phyloP scores from a whole-genome alignment of 2,329 filamentous ascomycete genomes.

The Apiospora phragmitis region DNA sequence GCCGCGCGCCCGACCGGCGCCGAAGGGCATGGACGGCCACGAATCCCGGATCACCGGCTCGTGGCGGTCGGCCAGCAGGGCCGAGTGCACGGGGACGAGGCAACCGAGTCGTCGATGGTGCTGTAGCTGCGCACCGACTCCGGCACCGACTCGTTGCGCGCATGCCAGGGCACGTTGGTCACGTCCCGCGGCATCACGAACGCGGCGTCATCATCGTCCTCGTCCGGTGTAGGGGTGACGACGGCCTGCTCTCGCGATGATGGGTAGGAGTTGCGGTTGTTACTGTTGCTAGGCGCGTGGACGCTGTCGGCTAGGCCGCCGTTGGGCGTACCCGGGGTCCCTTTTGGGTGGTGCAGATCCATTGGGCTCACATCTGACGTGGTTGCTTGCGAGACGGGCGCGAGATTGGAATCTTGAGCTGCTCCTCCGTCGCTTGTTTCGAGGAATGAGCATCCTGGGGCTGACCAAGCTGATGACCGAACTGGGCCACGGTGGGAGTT shows the following conservation, averaged over 20 bases:
- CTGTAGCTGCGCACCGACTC: constrained; percentile 36
- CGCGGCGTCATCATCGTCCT: constrained; percentile 1
- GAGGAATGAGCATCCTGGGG: neutral
- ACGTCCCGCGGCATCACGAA: constrained; percentile 30
- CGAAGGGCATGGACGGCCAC: constrained; percentile 23
- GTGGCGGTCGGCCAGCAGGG: constrained; percentile 26
- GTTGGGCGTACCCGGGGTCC: neutral
- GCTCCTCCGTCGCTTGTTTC: neutral
- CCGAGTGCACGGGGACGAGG: constrained; percentile 32
- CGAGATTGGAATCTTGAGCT: constrained; percentile 3
- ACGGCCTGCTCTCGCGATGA: neutral
- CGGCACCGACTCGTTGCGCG: constrained; percentile 31
- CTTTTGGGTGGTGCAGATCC: neutral
- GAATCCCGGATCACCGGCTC: constrained; percentile 35
- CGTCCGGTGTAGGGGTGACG: neutral
- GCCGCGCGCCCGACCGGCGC: constrained; percentile 19
- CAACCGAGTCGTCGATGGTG: constrained; percentile 33
- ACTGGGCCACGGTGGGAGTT: neutral
- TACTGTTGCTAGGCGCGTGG: neutral
- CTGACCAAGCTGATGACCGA: neutral
- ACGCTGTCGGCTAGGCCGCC: neutral
- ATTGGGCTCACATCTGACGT: constrained; percentile 8
- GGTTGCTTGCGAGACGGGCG: neutral
- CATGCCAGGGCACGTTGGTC: constrained; percentile 34
- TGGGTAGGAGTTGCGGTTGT: neutral